Evolutionary conservation across 208 protist species (phyloP).

Genomic region (Lotmaria passim): DNA sequence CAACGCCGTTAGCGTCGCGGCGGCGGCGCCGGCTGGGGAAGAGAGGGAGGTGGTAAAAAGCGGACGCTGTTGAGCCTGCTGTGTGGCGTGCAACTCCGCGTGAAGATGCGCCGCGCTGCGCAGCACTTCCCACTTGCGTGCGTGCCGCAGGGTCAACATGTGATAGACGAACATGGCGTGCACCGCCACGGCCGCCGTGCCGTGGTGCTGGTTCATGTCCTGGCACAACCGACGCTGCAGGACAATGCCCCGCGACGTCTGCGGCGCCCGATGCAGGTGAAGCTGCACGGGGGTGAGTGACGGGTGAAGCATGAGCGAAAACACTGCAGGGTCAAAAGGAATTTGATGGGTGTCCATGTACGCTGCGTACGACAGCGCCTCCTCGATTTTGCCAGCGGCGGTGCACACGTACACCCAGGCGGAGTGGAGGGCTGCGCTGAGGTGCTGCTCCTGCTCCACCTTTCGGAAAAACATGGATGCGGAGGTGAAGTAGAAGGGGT

Average conservation of each 20-base stretch:
- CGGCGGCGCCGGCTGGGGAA: background rate
- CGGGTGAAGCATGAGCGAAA: constrained; percentile 78
- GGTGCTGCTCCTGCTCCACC: constrained; percentile 80
- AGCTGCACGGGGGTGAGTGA: constrained; percentile 53
- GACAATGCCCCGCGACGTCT: constrained; percentile 64
- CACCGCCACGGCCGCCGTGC: constrained; percentile 46
- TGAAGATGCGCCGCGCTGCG: constrained; percentile 30
- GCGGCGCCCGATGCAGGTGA: constrained; percentile 34
- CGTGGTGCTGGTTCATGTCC: constrained; percentile 36
- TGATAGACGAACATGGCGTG: constrained; percentile 89
- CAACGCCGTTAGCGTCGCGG: constrained; percentile 9
- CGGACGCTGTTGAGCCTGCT: too few relatives aligned
- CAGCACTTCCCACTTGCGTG: constrained; percentile 83
- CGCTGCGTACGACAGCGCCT: constrained; percentile 49
- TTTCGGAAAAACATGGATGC: constrained; percentile 63
- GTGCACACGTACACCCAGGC: constrained; percentile 78
- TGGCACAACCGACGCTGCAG: constrained; percentile 72
- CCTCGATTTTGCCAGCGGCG: constrained; percentile 60
- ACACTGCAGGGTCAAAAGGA: constrained; percentile 72
- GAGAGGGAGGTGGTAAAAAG: too few relatives aligned
- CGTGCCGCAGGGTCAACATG: constrained; percentile 75
- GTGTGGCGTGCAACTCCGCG: background rate
- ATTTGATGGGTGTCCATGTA: constrained; percentile 61
- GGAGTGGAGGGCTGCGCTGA: constrained; percentile 55
- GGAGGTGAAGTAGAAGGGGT: constrained; percentile 78